phyloP scores from a whole-genome alignment of 768 basidiomycete species.

The Lactarius indigo region DNA sequence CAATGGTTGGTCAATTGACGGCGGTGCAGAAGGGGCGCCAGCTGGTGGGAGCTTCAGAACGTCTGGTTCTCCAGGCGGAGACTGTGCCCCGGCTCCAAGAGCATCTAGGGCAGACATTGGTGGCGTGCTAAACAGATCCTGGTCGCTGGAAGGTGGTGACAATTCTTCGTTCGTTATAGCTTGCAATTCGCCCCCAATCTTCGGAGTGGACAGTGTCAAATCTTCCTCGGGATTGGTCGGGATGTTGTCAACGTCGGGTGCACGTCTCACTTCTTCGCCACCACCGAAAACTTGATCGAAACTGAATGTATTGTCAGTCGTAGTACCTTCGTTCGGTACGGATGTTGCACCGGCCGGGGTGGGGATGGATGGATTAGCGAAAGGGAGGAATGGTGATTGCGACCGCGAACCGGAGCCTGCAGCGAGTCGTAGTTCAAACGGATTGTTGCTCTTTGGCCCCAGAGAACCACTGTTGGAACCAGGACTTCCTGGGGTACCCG shows the following conservation, averaged over 20 bases:
- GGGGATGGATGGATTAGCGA: slow-evolving; percentile 38
- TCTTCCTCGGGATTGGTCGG: not conserved
- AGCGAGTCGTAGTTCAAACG: slow-evolving; percentile 73
- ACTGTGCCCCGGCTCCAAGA: not conserved
- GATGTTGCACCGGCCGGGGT: slow-evolving; percentile 4
- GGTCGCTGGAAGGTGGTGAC: slow-evolving; percentile 39
- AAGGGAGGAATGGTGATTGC: slow-evolving; percentile 59
- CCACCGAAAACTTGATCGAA: slow-evolving; percentile 35
- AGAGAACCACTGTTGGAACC: slow-evolving; percentile 44
- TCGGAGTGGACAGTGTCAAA: slow-evolving; percentile 1
- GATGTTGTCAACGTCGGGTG: slow-evolving; percentile 8
- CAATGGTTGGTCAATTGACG: slow-evolving; percentile 2
- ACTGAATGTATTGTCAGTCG: slow-evolving; percentile 48
- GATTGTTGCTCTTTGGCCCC: slow-evolving; percentile 78
- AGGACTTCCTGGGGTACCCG: slow-evolving; percentile 55
- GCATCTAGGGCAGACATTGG: slow-evolving; percentile 40
- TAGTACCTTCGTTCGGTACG: slow-evolving; percentile 23
- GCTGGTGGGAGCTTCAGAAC: slow-evolving; percentile 10
- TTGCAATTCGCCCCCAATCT: not conserved
- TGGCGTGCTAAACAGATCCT: slow-evolving; percentile 60
- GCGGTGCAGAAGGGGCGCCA: slow-evolving; percentile 7
- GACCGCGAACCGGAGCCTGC: slow-evolving; percentile 43
- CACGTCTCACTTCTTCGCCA: slow-evolving; percentile 15
- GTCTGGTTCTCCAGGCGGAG: slow-evolving; percentile 17
- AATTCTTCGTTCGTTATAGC: slow-evolving; percentile 22